A percentile compares a stretch with the other conserved stretches of the same genome.
phyloP scores from a whole-genome alignment of 371 early-diverging fungal species.

The Lichtheimia ornata region DNA sequence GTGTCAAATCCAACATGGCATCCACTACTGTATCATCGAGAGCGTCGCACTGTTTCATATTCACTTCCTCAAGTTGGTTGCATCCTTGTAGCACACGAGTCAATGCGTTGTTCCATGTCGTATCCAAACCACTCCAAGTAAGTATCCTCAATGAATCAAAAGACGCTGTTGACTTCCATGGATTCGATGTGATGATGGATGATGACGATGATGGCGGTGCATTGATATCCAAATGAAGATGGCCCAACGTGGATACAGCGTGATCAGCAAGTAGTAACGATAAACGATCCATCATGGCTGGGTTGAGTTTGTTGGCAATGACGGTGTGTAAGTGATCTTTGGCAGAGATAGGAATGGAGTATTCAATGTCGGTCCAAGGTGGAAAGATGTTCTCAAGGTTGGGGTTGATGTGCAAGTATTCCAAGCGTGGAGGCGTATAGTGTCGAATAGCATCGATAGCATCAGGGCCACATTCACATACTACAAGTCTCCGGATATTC shows the following conservation, averaged over 20 bases:
- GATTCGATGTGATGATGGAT: background rate
- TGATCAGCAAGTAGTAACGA: background rate
- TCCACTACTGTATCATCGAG: background rate
- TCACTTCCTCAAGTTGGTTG: background rate
- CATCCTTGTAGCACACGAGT: background rate
- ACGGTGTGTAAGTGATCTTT: background rate
- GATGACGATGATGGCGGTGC: background rate
- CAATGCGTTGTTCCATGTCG: background rate
- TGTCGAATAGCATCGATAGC: background rate
- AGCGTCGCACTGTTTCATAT: background rate
- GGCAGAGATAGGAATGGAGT: background rate
- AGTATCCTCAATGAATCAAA: background rate
- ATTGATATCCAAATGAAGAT: background rate
- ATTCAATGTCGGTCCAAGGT: background rate
- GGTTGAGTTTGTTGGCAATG: background rate
- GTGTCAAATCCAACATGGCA: background rate
- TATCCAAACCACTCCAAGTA: background rate
- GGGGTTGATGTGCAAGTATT: background rate
- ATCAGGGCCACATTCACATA: background rate
- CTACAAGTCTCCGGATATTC: background rate
- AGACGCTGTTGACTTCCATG: background rate
- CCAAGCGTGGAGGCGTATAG: background rate
- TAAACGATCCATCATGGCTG: background rate
- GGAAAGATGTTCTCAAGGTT: background rate
- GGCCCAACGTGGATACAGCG: background rate